phyloP scores from a whole-genome alignment of 345 rosid species.

The Acer negundo region DNA sequence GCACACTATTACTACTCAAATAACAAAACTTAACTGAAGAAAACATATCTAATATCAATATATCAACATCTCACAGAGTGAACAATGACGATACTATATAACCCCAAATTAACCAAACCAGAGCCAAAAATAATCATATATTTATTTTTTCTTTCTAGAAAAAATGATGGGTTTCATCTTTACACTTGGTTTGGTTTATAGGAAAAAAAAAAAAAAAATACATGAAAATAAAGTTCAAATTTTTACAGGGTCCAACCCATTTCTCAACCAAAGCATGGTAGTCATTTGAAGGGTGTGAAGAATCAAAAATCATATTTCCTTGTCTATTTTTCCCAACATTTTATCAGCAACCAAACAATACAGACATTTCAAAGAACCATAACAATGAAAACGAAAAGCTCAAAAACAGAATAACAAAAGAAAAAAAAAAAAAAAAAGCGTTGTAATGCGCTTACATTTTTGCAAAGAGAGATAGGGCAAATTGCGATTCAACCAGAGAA shows the following conservation, averaged over 20 bases:
- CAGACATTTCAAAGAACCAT: neutral
- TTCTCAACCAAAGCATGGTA: neutral
- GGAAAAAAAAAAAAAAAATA: too few species aligned
- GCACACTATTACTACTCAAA: neutral
- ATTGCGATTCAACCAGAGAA: neutral
- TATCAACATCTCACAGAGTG: neutral
- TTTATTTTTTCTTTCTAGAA: neutral
- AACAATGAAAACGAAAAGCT: neutral
- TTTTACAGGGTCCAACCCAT: too few species aligned
- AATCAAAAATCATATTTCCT: neutral
- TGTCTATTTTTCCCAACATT: neutral
- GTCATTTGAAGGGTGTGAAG: neutral
- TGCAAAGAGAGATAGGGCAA: neutral
- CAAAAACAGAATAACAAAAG: neutral
- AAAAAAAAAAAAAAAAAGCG: neutral
- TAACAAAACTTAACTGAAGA: neutral
- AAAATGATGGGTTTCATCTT: neutral
- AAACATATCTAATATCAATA: neutral
- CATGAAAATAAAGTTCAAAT: too few species aligned
- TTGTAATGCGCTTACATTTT: conserved; percentile 2
- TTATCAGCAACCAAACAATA: conserved; percentile 2
- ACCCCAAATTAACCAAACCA: neutral
- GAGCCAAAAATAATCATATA: neutral
- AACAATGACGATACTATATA: neutral
- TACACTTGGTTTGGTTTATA: too few species aligned